Conservation (phyloP, 768 basidiomycete species). For the Cystobasidium onofrii region DNA sequence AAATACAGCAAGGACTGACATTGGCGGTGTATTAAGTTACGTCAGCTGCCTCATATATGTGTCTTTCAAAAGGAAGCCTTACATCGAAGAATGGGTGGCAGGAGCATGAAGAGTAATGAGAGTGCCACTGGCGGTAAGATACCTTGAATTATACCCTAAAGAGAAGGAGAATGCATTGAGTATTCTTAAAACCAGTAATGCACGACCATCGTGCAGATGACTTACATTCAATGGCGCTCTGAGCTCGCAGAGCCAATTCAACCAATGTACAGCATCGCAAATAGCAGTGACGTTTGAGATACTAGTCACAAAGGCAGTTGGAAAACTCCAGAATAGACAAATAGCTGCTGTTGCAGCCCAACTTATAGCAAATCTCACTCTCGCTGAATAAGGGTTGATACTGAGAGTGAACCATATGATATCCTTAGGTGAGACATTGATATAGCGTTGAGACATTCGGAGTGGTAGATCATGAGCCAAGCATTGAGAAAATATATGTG, state of each 20-base stretch:
- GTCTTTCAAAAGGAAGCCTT: neutral
- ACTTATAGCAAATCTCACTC: conserved; percentile 59
- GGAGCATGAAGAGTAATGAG: conserved; percentile 83
- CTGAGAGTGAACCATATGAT: conserved; percentile 86
- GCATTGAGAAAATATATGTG: conserved; percentile 55
- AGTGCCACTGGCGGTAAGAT: conserved; percentile 78
- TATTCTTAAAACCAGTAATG: too few species aligned
- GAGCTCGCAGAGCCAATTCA: conserved; percentile 73
- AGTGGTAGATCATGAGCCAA: conserved; percentile 18
- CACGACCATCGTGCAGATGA: neutral
- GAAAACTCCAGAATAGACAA: conserved; percentile 57
- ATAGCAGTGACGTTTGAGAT: conserved; percentile 72
- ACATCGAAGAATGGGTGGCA: conserved; percentile 57
- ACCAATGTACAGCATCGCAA: conserved; percentile 59
- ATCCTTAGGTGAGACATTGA: conserved; percentile 77
- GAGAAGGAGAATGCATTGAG: too few species aligned
- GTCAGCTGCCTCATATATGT: neutral
- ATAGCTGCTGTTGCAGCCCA: conserved; percentile 1
- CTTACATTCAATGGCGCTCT: conserved; percentile 45
- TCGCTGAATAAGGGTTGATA: conserved; percentile 79
- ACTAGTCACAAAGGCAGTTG: conserved; percentile 16
- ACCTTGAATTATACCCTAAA: conserved; percentile 83
- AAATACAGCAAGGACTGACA: conserved; percentile 58
- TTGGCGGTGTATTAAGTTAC: neutral
- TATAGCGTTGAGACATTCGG: conserved; percentile 51